Evolutionary conservation across 2,329 filamentous ascomycete genomes (phyloP).

Genomic region (Xylogone sp.): DNA sequence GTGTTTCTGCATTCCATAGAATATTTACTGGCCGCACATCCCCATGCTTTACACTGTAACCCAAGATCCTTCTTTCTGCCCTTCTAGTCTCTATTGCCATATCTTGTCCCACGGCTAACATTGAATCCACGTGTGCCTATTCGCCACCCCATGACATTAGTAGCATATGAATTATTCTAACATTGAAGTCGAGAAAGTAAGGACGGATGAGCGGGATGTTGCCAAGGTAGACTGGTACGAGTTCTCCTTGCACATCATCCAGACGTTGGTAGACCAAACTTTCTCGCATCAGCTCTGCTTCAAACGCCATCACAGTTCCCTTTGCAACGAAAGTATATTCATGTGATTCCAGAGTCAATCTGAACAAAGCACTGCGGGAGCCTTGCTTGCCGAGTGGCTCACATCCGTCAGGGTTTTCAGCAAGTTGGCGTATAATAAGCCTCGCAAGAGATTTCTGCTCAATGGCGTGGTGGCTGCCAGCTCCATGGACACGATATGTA

Average conservation of each 20-base stretch:
- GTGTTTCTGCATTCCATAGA: not conserved
- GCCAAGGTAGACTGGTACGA: constrained; percentile 33
- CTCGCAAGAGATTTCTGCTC: too few relatives aligned
- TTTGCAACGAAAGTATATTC: constrained; percentile 40
- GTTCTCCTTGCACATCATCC: constrained; percentile 25
- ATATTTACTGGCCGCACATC: constrained; percentile 2
- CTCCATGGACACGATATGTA: too few relatives aligned
- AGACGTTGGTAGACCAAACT: constrained; percentile 30
- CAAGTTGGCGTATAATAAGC: constrained; percentile 18
- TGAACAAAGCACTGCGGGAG: constrained; percentile 34
- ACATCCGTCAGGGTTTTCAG: constrained; percentile 26
- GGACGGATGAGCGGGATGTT: constrained; percentile 30
- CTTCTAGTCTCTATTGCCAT: too few relatives aligned
- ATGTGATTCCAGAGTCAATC: constrained; percentile 33
- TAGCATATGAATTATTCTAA: constrained; percentile 30
- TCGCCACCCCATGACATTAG: constrained; percentile 35
- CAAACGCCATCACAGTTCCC: constrained; percentile 29
- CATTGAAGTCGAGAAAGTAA: constrained; percentile 30
- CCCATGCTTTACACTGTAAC: not conserved
- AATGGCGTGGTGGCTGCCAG: too few relatives aligned
- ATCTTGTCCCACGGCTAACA: too few relatives aligned
- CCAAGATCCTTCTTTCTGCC: too few relatives aligned
- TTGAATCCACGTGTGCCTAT: too few relatives aligned
- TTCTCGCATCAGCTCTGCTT: constrained; percentile 30
- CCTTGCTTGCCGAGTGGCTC: constrained; percentile 24